Conservation (phyloP, 768 basidiomycete genomes). For the Amylocystis lapponica region DNA sequence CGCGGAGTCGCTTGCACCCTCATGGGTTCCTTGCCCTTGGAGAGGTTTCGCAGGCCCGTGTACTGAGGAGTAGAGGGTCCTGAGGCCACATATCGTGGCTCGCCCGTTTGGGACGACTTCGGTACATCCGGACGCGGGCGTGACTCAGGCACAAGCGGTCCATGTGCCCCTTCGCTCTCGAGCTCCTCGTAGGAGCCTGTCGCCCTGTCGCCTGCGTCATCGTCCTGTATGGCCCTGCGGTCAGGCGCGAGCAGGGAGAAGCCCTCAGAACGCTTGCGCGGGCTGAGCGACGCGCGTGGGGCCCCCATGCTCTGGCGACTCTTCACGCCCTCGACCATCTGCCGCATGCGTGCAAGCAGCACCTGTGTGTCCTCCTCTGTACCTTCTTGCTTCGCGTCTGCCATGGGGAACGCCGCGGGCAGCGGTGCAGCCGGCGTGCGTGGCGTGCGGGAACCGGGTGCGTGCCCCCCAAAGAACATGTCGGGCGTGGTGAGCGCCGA, state of each 20-base stretch:
- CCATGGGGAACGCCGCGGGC: constrained; percentile 2
- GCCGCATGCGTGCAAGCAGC: constrained; percentile 32
- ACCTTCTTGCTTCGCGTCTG: constrained; percentile 18
- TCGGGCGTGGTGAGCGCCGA: constrained; percentile 48
- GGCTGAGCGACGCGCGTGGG: constrained; percentile 11
- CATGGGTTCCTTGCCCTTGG: constrained; percentile 15
- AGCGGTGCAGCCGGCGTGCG: constrained; percentile 23
- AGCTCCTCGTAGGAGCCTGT: too few relatives aligned
- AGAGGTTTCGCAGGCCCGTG: constrained; percentile 28
- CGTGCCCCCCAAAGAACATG: constrained; percentile 44
- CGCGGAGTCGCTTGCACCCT: constrained; percentile 26
- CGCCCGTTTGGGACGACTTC: constrained; percentile 26
- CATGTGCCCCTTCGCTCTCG: too few relatives aligned
- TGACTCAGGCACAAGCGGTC: too few relatives aligned
- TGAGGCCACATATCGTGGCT: constrained; percentile 28
- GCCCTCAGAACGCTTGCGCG: constrained; percentile 17
- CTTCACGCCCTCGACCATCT: constrained; percentile 33
- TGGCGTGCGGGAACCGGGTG: constrained; percentile 43
- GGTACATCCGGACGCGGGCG: constrained; percentile 6
- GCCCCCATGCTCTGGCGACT: constrained; percentile 27
- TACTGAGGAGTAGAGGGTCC: constrained; percentile 20
- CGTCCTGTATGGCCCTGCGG: constrained; percentile 7
- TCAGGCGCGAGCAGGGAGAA: constrained; percentile 16
- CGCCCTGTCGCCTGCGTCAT: constrained; percentile 21
- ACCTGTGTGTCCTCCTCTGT: constrained; percentile 29